phyloP scores from a whole-genome alignment of 345 rosid species.

The Clausena lansium region DNA sequence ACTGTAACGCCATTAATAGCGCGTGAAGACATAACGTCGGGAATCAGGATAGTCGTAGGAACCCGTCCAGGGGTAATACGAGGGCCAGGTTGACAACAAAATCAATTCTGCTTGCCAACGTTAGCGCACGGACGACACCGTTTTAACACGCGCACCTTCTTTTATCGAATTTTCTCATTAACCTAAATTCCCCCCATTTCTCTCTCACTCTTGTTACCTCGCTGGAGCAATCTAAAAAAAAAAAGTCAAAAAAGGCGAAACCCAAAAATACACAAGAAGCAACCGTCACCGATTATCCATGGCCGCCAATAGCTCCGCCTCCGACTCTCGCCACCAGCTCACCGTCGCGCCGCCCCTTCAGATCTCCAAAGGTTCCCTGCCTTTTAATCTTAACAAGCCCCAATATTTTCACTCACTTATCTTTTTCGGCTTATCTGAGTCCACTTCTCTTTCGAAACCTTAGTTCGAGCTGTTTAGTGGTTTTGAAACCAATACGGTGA shows the following conservation, averaged over 20 bases:
- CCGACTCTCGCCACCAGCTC: constrained; percentile 50
- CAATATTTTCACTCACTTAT: constrained; percentile 5
- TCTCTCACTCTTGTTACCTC: constrained; percentile 7
- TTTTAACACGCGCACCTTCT: constrained; percentile 5
- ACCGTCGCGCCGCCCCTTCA: constrained; percentile 62
- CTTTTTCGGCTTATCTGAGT: neutral
- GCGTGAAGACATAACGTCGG: neutral
- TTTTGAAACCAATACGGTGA: constrained; percentile 4
- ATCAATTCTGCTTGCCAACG: neutral
- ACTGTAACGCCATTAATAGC: neutral
- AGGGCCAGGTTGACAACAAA: neutral
- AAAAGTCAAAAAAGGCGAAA: neutral
- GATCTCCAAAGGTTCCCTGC: constrained; percentile 69
- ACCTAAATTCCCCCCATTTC: constrained; percentile 21
- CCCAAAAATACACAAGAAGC: constrained; percentile 4
- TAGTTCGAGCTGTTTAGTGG: constrained; percentile 8
- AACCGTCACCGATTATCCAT: constrained; percentile 54
- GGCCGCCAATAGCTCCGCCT: constrained; percentile 62
- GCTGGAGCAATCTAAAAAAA: constrained; percentile 16
- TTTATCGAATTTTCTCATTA: neutral
- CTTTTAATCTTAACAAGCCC: neutral
- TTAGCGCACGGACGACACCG: neutral
- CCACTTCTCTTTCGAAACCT: constrained; percentile 15
- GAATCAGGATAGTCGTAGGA: neutral
- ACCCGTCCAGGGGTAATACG: neutral